Evolutionary conservation across 106 monocot genomes (phyloP).

Genomic region (Dendrobium officinale): DNA sequence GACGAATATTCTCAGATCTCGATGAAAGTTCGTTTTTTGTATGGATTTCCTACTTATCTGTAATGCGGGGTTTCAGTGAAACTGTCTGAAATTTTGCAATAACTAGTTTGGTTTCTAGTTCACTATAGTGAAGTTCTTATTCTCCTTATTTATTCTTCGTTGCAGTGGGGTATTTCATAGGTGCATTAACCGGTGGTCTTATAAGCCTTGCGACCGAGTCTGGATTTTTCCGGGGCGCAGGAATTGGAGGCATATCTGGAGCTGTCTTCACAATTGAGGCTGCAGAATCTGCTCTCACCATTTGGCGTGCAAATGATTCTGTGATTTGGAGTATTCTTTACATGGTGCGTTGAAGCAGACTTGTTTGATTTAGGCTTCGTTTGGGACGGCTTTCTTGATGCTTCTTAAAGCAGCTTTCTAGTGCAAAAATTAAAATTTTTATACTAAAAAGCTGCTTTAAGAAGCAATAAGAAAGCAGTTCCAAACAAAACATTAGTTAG

Average conservation of each 20-base stretch:
- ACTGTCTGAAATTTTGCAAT: too few species aligned
- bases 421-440: too few species aligned
- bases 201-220: constrained; percentile 40
- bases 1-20: neutral
- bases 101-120: too few species aligned
- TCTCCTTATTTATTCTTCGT: neutral
- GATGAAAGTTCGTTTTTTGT: too few species aligned
- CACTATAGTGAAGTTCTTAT: neutral
- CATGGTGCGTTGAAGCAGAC: constrained; percentile 16
- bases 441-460: too few species aligned
- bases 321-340: constrained; percentile 30
- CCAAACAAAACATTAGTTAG: too few species aligned
- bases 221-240: constrained; percentile 35
- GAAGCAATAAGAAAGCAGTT: too few species aligned
- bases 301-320: constrained; percentile 29
- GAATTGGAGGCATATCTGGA: constrained; percentile 47
- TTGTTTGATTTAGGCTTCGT: too few species aligned
- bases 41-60: too few species aligned
- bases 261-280: constrained; percentile 47
- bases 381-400: too few species aligned
- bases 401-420: too few species aligned
- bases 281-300: constrained; percentile 29
- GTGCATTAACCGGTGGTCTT: constrained; percentile 35
- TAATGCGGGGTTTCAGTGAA: too few species aligned
- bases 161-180: constrained; percentile 34